A percentile compares a stretch with the other conserved stretches of the same genome.
Evolutionary conservation across 441 rosid species (phyloP).

Genomic region (Eruca vesicaria): DNA sequence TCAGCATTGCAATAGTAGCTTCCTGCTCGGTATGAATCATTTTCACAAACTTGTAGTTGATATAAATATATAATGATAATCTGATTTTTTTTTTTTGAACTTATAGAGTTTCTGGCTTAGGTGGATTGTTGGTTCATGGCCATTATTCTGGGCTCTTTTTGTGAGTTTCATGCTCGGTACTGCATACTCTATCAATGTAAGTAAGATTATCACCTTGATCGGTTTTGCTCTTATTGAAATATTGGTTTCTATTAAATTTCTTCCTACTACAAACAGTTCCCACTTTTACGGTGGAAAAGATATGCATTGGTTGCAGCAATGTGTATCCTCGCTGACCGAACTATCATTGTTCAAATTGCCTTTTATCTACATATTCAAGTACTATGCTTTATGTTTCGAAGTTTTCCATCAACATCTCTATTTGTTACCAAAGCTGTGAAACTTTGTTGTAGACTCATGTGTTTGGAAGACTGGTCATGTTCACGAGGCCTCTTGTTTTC

Average conservation of each 20-base stretch:
- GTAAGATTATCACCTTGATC: slow-evolving; percentile 12
- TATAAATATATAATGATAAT: too few relatives aligned
- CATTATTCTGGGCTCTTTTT: slow-evolving; percentile 91
- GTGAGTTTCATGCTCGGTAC: slow-evolving; percentile 95
- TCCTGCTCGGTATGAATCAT: too few relatives aligned
- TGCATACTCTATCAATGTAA: slow-evolving; percentile 91
- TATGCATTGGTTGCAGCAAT: slow-evolving; percentile 90
- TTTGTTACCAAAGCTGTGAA: background rate
- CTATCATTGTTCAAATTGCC: slow-evolving; percentile 87
- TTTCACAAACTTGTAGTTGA: too few relatives aligned
- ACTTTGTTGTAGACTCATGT: slow-evolving; percentile 64
- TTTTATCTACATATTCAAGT: slow-evolving; percentile 95
- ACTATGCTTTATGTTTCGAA: background rate
- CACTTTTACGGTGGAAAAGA: slow-evolving; percentile 90
- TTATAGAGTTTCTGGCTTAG: slow-evolving; percentile 91
- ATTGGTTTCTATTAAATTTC: slow-evolving; percentile 17
- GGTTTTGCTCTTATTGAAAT: background rate
- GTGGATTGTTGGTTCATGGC: slow-evolving; percentile 91
- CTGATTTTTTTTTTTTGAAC: too few relatives aligned
- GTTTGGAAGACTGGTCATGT: slow-evolving; percentile 55
- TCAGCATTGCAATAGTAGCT: slow-evolving; percentile 62
- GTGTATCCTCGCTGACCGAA: slow-evolving; percentile 92
- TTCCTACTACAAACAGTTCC: slow-evolving; percentile 50
- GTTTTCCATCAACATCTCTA: background rate
- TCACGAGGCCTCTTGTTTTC: slow-evolving; percentile 76